Evolutionary conservation across 164 flowering plant genomes (phyloP), one percentile per base, ranked within the genome.

Genomic region (Vitis labrusca): DNA sequence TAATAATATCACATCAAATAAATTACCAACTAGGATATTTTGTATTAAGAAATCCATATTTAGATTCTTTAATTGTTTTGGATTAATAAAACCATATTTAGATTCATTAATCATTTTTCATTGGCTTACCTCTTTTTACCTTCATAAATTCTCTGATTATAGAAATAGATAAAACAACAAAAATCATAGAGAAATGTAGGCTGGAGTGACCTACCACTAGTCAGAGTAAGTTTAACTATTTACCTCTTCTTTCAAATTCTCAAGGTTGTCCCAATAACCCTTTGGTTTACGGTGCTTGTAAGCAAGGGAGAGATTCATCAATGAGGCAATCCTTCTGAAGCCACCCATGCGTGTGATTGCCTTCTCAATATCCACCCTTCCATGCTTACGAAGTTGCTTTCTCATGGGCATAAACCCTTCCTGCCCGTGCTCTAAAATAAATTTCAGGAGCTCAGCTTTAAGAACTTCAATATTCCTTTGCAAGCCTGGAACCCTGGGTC

Each of bases 381-480:
- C 96, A 72, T 92, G 91, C 71, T 78, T 60, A 54, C 97, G 86
- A 50, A 94, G 94, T 71, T 92, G 93, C 79, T 92, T 94, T 77
- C 99, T 84, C 99, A 94, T 91, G 11, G 99, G 99, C 99, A 94
- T 94, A 76, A 91, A 94, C 55, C 97, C 97, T 83, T 91, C 97
- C 72, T 88, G 97, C 58, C 99, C 97, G 53, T 89, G 83, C 64
- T 89, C 85, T 59, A 88, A 74, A 63, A 94, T 86, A 76, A 91
- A 94, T 57, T 68, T 75, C 59, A 82, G 70, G 30, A 92, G 86
- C 80, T 94, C 99, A 51, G 85, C 62, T 76, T 94, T 89, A 19
- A 94, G 87, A 72, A 92, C 79, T 73, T 92, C 94, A 59, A 91
- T 79, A 74, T 94, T 91, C 72, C 81, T 88, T 69, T 91, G 99